A percentile compares a stretch with the other conserved stretches of the same genome.
Evolutionary conservation across 768 basidiomycete genomes (phyloP).

Genomic region (Serendipita sp.): DNA sequence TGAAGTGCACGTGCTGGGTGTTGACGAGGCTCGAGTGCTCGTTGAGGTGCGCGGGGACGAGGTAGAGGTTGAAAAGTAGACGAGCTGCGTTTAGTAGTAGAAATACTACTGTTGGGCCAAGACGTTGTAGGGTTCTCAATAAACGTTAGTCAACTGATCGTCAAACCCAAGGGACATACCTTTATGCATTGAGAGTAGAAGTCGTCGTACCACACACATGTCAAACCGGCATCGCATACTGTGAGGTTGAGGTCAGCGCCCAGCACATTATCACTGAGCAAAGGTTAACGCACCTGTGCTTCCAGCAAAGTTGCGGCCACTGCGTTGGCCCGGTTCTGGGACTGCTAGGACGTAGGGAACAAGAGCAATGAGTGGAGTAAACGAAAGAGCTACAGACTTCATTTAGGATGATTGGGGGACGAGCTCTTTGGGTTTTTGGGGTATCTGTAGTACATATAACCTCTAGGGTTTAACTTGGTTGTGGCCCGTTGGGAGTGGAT

Average conservation of each 20-base stretch:
- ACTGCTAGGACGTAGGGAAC: background rate
- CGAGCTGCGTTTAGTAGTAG: background rate
- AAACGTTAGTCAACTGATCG: background rate
- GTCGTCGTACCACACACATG: background rate
- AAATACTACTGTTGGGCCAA: background rate
- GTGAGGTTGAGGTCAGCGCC: background rate
- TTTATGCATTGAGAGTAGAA: background rate
- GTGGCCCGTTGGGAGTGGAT: no score
- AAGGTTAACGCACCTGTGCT: background rate
- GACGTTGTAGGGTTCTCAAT: background rate
- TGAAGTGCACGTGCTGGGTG: background rate
- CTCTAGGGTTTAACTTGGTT: no score
- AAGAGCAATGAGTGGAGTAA: background rate
- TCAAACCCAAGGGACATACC: background rate
- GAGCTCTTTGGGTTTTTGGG: no score
- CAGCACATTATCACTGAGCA: background rate
- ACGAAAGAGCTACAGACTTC: background rate
- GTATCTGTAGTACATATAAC: no score
- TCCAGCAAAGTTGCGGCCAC: background rate
- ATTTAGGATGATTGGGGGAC: background rate
- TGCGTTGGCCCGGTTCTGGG: background rate
- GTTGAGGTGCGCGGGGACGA: background rate
- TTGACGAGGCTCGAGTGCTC: background rate
- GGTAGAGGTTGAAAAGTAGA: background rate
- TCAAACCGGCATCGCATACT: background rate